Base-by-base conservation (phyloP, 2,329 filamentous ascomycete genomes). In the Colletotrichum chrysophilum region DNA sequence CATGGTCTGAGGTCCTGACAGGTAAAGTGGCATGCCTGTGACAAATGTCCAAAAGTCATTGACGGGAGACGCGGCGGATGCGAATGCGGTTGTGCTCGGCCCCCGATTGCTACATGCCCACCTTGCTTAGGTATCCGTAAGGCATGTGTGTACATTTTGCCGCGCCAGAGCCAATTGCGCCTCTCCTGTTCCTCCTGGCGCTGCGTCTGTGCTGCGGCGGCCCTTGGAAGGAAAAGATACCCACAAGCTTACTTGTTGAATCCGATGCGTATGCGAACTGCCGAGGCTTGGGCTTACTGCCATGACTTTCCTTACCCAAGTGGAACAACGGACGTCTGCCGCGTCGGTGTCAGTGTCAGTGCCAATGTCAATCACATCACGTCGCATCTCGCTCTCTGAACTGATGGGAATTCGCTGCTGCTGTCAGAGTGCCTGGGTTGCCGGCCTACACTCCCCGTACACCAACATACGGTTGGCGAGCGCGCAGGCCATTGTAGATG, bases 81-180 rank as follows among this genome's bases (percentile, higher is more conserved):
- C 71, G 66, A 56, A 61, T 70, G 71, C 71, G 71, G 60, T 28
- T 64, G 43, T 43, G 69, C 69, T 62, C 66, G 24, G 48, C 66
- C 66, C 28, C 26, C 30, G 30, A 38, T 43, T 43, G 38, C 38
- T 43, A 43, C 18, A 38, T 38, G 36, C 36, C 14, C 36, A 38
- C 14, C 36, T n/a, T 43, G 18, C 38, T 5, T 43, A 43, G 18
- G 38, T 43, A n/a, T 43, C 38, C 38, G 38, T n/a, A n/a, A 43
- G 38, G 38, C 18, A 43, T n/a, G 38, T 43, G n/a, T 12, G 38
- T 36, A 21, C 24, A 52, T 34, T 36, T 55, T 21, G 28, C 43
- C 30, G 65, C n/a, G 65, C 28, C 43, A 34, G 65, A 52, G 43
- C 65, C 43, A 16, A 32, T 68, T 68, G 52, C 66, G 58, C 28